A percentile compares a stretch with the other conserved stretches of the same genome.
phyloP scores from a whole-genome alignment of 257 asterid genomes.

The Primulina tabacum region DNA sequence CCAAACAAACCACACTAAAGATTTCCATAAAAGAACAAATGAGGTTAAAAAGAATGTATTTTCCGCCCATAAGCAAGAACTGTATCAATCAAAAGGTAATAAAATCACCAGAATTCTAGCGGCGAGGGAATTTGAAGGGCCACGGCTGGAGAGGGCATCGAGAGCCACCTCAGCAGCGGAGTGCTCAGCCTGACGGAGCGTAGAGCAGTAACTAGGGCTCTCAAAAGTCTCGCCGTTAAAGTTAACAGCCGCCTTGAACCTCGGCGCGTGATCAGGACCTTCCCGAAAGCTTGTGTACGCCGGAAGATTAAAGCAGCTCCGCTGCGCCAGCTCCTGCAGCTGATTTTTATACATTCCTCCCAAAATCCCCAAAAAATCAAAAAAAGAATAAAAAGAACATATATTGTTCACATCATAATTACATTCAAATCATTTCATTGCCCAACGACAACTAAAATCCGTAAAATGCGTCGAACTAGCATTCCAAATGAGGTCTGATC shows the following conservation, averaged over 20 bases:
- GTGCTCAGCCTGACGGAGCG: constrained; percentile 90
- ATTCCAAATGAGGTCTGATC: constrained; percentile 35
- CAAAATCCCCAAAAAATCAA: constrained; percentile 20
- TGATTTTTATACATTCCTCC: constrained; percentile 72
- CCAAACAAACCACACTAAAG: not conserved
- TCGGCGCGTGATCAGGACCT: constrained; percentile 97
- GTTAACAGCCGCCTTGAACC: constrained; percentile 74
- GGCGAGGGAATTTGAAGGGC: constrained; percentile 79
- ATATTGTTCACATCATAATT: not conserved
- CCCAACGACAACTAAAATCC: constrained; percentile 19
- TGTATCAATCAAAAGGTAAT: not conserved
- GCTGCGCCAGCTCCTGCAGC: constrained; percentile 92
- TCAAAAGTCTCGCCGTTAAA: constrained; percentile 82
- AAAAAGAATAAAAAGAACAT: not conserved
- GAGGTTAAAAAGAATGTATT: not conserved
- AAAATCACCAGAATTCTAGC: constrained; percentile 61
- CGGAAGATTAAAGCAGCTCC: constrained; percentile 91
- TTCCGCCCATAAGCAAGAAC: not conserved
- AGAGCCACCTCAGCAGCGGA: constrained; percentile 92
- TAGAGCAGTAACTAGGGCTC: constrained; percentile 79
- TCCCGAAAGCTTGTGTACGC: constrained; percentile 69
- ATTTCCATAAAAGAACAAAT: not conserved
- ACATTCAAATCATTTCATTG: constrained; percentile 18
- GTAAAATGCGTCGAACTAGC: constrained; percentile 15
- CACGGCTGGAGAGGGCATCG: constrained; percentile 57